Percentiles rank a stretch among this genome's conserved stretches.
phyloP scores from a whole-genome alignment of 768 basidiomycete genomes.

The Xerocomellus intermedius region DNA sequence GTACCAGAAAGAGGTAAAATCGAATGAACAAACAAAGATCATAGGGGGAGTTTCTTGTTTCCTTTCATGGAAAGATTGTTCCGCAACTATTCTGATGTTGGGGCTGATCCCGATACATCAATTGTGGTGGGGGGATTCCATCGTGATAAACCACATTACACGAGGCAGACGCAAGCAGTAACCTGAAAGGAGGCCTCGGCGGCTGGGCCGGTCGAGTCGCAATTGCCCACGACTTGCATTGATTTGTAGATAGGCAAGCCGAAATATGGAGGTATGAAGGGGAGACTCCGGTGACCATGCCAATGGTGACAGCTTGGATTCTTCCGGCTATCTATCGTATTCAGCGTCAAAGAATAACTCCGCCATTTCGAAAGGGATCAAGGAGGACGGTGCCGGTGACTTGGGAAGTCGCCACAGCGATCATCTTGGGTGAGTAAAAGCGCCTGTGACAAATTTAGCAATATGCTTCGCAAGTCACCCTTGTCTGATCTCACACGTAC shows the following conservation, averaged over 20 bases:
- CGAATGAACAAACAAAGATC: neutral
- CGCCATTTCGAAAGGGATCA: constrained; percentile 13
- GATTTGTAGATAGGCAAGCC: constrained; percentile 1
- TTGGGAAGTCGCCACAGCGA: constrained; percentile 19
- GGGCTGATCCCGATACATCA: constrained; percentile 7
- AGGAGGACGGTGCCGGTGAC: constrained; percentile 15
- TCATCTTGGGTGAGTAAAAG: constrained; percentile 9
- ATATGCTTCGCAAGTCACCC: neutral
- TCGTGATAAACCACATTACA: constrained; percentile 4
- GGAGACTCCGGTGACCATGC: constrained; percentile 12
- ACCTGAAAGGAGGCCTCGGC: constrained; percentile 3
- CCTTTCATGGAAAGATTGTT: neutral
- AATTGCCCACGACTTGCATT: neutral
- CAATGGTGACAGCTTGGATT: constrained; percentile 1
- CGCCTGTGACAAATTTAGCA: constrained; percentile 15
- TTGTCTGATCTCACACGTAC: constrained; percentile 1
- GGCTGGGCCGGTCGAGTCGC: neutral
- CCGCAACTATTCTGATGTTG: neutral
- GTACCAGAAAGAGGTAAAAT: neutral
- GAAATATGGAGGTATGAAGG: constrained; percentile 1
- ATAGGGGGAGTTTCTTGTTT: neutral
- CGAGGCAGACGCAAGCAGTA: constrained; percentile 9
- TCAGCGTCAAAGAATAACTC: constrained; percentile 5
- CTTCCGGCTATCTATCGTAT: constrained; percentile 13
- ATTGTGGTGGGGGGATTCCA: neutral